Percentiles rank a stretch among this genome's conserved stretches.
phyloP scores from a whole-genome alignment of 2,329 filamentous ascomycete genomes.

The Penicillium sp. region DNA sequence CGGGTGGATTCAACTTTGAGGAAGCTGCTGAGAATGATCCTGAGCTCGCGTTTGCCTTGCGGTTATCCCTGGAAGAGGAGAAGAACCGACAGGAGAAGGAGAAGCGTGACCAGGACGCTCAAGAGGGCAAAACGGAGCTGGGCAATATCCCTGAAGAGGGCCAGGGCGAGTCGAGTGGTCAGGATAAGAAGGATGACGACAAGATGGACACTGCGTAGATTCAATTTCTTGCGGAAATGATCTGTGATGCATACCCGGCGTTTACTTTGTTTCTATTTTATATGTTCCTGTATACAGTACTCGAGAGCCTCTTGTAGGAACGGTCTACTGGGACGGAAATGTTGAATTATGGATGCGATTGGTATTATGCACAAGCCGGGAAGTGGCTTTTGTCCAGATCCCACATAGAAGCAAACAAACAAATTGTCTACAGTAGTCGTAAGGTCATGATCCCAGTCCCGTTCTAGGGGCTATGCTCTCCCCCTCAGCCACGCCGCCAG shows the following conservation, averaged over 20 bases:
- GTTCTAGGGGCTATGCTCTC: conserved; percentile 42
- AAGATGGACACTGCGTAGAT: conserved; percentile 86
- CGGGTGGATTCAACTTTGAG: conserved; percentile 66
- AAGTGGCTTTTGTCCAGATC: background rate
- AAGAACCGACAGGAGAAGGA: conserved; percentile 88
- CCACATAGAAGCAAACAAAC: conserved; percentile 9
- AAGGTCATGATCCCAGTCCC: conserved; percentile 20
- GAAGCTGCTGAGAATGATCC: conserved; percentile 83
- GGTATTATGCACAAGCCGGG: conserved; percentile 19
- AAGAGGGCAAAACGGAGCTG: conserved; percentile 70
- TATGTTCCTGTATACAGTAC: conserved; percentile 19
- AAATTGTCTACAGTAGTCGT: conserved; percentile 20
- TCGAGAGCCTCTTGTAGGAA: conserved; percentile 9
- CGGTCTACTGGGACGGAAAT: conserved; percentile 15
- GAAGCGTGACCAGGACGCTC: conserved; percentile 70
- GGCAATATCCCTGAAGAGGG: conserved; percentile 80
- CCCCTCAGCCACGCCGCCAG: conserved; percentile 73
- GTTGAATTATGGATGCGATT: conserved; percentile 20
- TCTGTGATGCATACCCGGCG: conserved; percentile 40
- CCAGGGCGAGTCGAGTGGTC: conserved; percentile 63
- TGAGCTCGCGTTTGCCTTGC: conserved; percentile 86
- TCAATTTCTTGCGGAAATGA: conserved; percentile 24
- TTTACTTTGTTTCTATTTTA: conserved; percentile 19
- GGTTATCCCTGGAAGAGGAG: conserved; percentile 98
- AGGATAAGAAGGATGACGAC: conserved; percentile 60